Evolutionary conservation across 495 filamentous ascomycete genomes (phyloP).

Genomic region (Tuber microsphaerosporum): DNA sequence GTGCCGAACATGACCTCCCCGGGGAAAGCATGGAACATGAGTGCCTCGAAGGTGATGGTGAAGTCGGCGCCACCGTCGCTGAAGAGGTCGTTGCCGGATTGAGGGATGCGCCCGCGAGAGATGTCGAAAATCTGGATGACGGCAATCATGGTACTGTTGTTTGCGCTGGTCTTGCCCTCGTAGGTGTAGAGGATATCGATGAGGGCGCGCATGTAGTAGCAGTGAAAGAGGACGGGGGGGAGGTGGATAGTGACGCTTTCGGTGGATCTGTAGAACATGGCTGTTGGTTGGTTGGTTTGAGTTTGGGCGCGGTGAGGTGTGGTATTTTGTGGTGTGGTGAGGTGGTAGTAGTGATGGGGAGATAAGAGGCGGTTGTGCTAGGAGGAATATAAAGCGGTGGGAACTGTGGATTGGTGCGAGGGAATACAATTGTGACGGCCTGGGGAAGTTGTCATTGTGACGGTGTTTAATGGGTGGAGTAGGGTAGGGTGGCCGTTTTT

Average conservation of each 20-base stretch:
- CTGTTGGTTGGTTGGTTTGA: not conserved
- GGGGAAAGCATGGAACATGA: not conserved
- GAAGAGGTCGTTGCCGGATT: not conserved
- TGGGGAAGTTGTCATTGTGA: not conserved
- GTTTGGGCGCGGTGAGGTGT: not conserved
- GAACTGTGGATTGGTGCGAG: not conserved
- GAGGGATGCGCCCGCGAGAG: not conserved
- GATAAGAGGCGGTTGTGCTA: not conserved
- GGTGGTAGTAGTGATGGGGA: not conserved
- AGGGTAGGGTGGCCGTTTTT: not conserved
- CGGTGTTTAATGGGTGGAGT: not conserved
- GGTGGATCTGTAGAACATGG: constrained; percentile 1
- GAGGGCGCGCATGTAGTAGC: not conserved
- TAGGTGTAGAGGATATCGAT: not conserved
- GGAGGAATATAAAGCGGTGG: not conserved
- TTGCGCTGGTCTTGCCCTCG: not conserved
- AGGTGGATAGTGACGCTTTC: not conserved
- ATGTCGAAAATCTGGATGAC: not conserved
- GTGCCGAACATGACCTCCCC: not conserved
- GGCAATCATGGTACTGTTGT: not conserved
- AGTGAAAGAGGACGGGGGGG: not conserved
- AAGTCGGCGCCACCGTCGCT: not conserved
- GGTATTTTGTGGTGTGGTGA: not conserved
- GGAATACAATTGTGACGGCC: not conserved
- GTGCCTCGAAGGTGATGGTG: not conserved